phyloP scores from a whole-genome alignment of 2,329 filamentous ascomycete genomes.

The Ploettnerulaceae sp. region DNA sequence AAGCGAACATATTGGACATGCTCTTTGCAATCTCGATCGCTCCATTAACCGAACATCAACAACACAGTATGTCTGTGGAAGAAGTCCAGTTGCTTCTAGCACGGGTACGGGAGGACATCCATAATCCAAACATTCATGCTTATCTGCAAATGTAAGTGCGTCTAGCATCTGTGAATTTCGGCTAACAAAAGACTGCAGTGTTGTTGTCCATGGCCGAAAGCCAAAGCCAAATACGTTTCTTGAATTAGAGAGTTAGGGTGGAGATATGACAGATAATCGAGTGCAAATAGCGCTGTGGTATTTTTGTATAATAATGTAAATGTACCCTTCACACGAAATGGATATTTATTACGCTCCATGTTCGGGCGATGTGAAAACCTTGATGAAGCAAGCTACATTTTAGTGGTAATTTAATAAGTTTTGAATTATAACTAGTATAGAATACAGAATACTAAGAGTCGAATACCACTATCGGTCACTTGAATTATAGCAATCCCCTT shows the following conservation, averaged over 20 bases:
- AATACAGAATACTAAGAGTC: too few species aligned
- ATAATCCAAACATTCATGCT: background rate
- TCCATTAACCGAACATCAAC: background rate
- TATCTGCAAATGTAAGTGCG: constrained; percentile 1
- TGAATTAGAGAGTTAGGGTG: background rate
- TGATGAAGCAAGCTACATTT: too few species aligned
- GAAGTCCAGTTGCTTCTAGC: background rate
- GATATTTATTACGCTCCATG: background rate
- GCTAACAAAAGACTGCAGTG: constrained; percentile 1
- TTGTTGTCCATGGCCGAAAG: constrained; percentile 5
- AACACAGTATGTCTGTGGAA: background rate
- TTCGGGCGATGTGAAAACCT: constrained; percentile 1
- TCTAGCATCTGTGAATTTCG: background rate
- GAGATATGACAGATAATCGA: constrained; percentile 3
- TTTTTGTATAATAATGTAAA: constrained; percentile 4
- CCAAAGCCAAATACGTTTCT: background rate
- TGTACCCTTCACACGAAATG: background rate
- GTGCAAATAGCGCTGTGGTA: background rate
- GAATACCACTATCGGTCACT: too few species aligned
- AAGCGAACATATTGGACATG: background rate
- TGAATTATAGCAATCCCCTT: too few species aligned
- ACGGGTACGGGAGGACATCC: background rate
- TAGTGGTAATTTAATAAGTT: too few species aligned
- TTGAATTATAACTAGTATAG: too few species aligned
- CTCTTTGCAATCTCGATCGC: constrained; percentile 3